Percentiles rank a stretch among this genome's conserved stretches.
These are phyloP conservation scores for Phialophora expanda DNA, from an alignment of 2,329 filamentous ascomycete species.

Conservation along the genomic window DNA sequence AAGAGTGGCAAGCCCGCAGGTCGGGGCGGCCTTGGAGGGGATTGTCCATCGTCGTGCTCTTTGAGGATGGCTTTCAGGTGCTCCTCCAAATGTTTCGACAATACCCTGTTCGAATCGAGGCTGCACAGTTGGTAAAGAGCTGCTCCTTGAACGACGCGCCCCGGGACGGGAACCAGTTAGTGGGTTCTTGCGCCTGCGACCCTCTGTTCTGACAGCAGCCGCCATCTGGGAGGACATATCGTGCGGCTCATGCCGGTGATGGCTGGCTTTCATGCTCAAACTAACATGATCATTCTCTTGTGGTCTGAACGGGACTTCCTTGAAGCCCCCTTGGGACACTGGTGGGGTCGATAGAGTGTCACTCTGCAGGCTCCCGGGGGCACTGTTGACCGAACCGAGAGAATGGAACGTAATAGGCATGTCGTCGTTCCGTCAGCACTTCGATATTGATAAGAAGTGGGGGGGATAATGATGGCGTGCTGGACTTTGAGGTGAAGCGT, in stretches of 20 bases:
- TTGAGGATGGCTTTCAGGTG: conserved; percentile 9
- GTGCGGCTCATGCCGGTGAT: conserved; percentile 13
- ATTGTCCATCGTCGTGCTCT: conserved; percentile 35
- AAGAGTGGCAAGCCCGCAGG: conserved; percentile 32
- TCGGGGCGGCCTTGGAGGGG: conserved; percentile 33
- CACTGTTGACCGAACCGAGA: conserved; percentile 16
- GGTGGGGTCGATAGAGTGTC: conserved; percentile 34
- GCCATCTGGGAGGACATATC: background rate
- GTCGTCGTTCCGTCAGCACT: background rate
- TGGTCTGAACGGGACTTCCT: conserved; percentile 35
- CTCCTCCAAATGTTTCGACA: conserved; percentile 10
- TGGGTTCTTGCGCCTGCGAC: conserved; percentile 8
- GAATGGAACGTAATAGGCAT: conserved; percentile 27
- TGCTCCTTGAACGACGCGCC: conserved; percentile 11
- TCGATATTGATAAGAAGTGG: conserved; percentile 10
- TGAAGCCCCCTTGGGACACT: conserved; percentile 23
- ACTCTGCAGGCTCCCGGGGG: conserved; percentile 21
- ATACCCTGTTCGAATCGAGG: conserved; percentile 18
- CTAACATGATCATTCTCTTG: conserved; percentile 29
- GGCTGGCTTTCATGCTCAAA: conserved; percentile 36
- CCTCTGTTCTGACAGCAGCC: background rate
- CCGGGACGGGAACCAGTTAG: background rate
- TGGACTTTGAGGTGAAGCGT: background rate
- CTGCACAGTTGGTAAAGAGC: conserved; percentile 24
- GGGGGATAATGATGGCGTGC: conserved; percentile 21